A percentile compares a stretch with the other conserved stretches of the same genome.
Conservation (phyloP, 371 early-diverging fungal species). For the Actinomortierella wolfii region DNA sequence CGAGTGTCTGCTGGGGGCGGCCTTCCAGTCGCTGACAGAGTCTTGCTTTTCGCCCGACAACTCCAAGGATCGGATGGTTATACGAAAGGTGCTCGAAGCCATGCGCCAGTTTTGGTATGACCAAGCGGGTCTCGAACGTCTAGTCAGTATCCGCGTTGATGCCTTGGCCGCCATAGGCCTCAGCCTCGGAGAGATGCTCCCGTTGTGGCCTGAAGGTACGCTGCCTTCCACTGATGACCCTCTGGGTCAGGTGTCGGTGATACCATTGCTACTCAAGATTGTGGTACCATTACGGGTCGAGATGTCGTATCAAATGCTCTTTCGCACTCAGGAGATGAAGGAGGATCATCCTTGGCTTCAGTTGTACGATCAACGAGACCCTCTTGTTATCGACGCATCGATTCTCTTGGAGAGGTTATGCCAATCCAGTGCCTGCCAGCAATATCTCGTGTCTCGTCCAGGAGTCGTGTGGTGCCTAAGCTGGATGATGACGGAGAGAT, state of each 20-base stretch:
- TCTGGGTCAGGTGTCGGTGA: no score
- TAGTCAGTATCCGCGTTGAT: slow-evolving; percentile 11
- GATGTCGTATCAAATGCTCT: no score
- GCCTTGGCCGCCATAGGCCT: no score
- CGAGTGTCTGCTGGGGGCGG: slow-evolving; percentile 13
- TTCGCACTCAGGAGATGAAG: background rate
- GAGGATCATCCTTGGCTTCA: slow-evolving; percentile 3
- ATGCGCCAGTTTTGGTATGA: slow-evolving; percentile 30
- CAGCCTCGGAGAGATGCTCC: no score
- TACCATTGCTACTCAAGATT: no score
- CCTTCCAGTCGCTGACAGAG: slow-evolving; percentile 6
- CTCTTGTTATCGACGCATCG: slow-evolving; percentile 17
- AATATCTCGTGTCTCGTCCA: slow-evolving; percentile 17
- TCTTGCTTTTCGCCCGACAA: background rate
- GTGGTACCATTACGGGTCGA: no score
- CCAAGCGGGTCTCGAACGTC: slow-evolving; percentile 8
- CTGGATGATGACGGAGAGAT: slow-evolving; percentile 33
- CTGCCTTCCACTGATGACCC: no score
- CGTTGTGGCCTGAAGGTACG: no score
- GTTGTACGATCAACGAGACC: slow-evolving; percentile 19
- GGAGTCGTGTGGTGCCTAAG: slow-evolving; percentile 31
- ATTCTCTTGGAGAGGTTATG: slow-evolving; percentile 10
- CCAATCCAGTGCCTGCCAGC: slow-evolving; percentile 23
- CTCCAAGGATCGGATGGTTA: slow-evolving; percentile 6
- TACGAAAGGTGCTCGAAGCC: slow-evolving; percentile 11